These are phyloP conservation scores for Leccinellum rugosiceps DNA, from an alignment of 768 basidiomycete species.

Conservation along the genomic window DNA sequence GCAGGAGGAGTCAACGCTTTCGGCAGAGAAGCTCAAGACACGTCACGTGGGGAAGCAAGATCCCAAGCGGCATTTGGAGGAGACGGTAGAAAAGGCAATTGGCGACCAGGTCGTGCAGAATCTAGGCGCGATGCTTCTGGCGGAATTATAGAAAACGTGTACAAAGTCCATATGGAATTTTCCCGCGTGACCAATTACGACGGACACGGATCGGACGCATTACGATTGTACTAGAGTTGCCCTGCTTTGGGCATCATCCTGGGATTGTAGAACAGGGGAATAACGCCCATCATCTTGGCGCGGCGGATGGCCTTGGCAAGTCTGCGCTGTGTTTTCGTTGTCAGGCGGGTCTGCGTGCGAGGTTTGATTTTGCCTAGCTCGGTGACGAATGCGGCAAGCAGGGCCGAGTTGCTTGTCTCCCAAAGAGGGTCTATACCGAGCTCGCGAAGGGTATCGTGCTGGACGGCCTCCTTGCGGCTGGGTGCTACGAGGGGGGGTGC, in stretches of 20 bases:
- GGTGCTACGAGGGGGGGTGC: constrained; percentile 53
- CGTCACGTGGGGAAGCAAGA: constrained; percentile 97
- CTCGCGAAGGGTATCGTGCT: constrained; percentile 67
- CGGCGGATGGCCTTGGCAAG: constrained; percentile 83
- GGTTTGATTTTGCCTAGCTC: constrained; percentile 78
- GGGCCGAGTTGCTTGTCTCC: constrained; percentile 56
- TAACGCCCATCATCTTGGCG: constrained; percentile 88
- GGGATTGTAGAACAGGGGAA: constrained; percentile 48
- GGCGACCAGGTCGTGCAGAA: constrained; percentile 96
- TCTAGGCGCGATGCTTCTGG: constrained; percentile 90
- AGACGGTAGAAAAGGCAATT: constrained; percentile 97
- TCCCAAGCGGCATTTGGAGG: constrained; percentile 96
- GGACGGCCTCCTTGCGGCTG: constrained; percentile 47
- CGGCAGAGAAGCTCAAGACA: constrained; percentile 91
- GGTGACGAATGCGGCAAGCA: constrained; percentile 59
- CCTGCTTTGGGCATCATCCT: constrained; percentile 23
- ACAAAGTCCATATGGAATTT: neutral
- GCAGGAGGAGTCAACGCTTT: constrained; percentile 95
- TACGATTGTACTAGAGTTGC: neutral
- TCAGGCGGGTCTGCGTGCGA: constrained; percentile 69
- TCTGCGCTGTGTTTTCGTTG: constrained; percentile 73
- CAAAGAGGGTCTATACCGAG: constrained; percentile 71
- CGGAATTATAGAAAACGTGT: constrained; percentile 62
- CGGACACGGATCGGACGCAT: constrained; percentile 8
- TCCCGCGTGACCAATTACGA: constrained; percentile 3